A percentile compares a stretch with the other conserved stretches of the same genome.
phyloP scores from a whole-genome alignment of 2,329 filamentous ascomycete species.

The Cytospora schulzeri region DNA sequence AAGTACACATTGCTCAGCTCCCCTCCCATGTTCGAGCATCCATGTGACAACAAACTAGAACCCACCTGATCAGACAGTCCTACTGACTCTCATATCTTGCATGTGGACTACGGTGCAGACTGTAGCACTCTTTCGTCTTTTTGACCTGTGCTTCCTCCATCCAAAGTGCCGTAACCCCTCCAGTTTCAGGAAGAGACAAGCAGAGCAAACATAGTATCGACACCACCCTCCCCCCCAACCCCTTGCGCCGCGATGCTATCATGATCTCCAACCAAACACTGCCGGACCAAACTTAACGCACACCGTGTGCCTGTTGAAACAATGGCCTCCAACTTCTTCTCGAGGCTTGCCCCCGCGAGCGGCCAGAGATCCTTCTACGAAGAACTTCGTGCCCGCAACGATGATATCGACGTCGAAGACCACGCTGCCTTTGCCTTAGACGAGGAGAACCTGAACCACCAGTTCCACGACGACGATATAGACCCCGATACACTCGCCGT shows the following conservation, averaged over 20 bases:
- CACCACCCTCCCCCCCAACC: background rate
- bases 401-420: slow-evolving; percentile 45
- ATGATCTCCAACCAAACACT: slow-evolving; percentile 15
- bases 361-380: slow-evolving; percentile 52
- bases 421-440: slow-evolving; percentile 49
- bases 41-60: background rate
- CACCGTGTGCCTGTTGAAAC: slow-evolving; percentile 18
- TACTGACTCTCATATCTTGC: background rate
- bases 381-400: slow-evolving; percentile 46
- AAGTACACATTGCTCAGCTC: background rate
- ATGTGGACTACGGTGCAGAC: background rate
- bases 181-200: background rate
- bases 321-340: slow-evolving; percentile 55
- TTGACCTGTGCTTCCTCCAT: background rate
- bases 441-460: slow-evolving; percentile 55
- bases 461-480: slow-evolving; percentile 54
- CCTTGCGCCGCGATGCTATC: slow-evolving; percentile 18
- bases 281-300: slow-evolving; percentile 14
- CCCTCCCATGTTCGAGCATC: background rate
- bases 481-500: slow-evolving; percentile 46
- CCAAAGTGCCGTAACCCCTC: background rate
- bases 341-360: slow-evolving; percentile 42
- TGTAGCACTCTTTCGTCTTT: background rate
- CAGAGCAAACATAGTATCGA: slow-evolving; percentile 5
- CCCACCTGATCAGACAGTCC: slow-evolving; percentile 1